Base-by-base conservation (phyloP, 2,329 filamentous ascomycete species). In the Alternaria sp. region DNA sequence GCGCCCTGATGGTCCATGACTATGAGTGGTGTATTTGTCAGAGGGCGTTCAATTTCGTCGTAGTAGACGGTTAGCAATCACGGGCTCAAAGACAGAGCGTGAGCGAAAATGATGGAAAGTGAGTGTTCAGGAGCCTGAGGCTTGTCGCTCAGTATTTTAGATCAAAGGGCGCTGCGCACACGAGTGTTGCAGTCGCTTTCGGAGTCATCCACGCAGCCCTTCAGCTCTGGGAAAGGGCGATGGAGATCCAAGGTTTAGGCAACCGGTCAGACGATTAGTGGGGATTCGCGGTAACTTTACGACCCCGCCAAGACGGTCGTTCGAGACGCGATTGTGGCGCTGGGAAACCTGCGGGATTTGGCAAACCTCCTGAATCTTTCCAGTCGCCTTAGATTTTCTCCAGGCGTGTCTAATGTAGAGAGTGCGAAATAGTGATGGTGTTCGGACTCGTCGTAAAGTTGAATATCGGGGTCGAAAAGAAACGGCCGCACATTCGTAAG, bases 61-160 rank as follows among this genome's bases (percentile, higher is more conserved):
- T 59, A 46, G 49, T 46, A 12, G 56, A 50, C 62, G 70, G 61
- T 69, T 66, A 68, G 65, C 62, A 65, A 63, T 72, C 62, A 72
- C 69, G 45, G 53, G 52, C 61, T 71, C 69, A 61, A 67, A 21
- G 19, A 60, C 59, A 61, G 65, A 40, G 36, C 36, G 36, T 65
- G 72, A 75, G 67, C 61, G 68, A 70, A 47, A 63, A 71, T 76
- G 73, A 73, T 67, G 45, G 57, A 68, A 57, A 68, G 65, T 75
- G 73, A 76, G 68, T 73, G 73, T 63, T 74, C 67, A 71, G 67
- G 60, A 43, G 73, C 73, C 74, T 76, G 61, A 76, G 73, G 72
- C 70, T 60, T 67, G 71, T 66, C 62, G 62, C 43, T 62, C 50
- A 53, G 64, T 69, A 69, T 73, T 71, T 74, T 66, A 73, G 66